These are phyloP conservation scores for Beta lomatogona DNA, from an alignment of 179 eudicot species.

Conservation along the genomic window DNA sequence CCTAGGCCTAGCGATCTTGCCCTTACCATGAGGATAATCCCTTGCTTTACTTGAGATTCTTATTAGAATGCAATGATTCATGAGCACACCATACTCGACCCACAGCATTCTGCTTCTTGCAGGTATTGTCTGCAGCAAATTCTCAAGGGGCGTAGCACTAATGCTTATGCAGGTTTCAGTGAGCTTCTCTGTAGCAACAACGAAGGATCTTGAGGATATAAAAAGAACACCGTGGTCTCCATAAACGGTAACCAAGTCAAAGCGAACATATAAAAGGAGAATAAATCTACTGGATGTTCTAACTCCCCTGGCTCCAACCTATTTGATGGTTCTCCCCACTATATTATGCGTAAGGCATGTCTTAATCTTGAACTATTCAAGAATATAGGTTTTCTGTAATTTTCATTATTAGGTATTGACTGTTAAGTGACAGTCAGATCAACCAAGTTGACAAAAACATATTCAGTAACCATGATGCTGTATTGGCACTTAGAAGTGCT, in stretches of 20 bases:
- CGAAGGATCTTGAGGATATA: background rate
- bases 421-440: background rate
- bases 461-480: background rate
- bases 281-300: background rate
- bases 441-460: background rate
- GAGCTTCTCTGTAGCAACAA: background rate
- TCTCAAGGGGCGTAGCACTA: background rate
- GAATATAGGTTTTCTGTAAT: background rate
- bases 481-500: background rate
- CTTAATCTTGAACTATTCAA: background rate
- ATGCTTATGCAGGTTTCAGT: background rate
- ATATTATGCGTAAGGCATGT: background rate
- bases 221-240: background rate
- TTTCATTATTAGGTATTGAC: background rate
- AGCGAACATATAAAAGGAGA: background rate
- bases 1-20: no score
- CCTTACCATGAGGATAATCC: background rate
- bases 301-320: background rate
- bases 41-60: background rate
- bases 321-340: background rate
- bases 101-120: background rate
- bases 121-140: slow-evolving; percentile 38
- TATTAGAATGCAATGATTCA: background rate
- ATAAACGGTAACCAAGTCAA: background rate
- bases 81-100: background rate